Evolutionary conservation across 805 yeast genomes (phyloP).

Genomic region (Kodamaea jinghongensis): DNA sequence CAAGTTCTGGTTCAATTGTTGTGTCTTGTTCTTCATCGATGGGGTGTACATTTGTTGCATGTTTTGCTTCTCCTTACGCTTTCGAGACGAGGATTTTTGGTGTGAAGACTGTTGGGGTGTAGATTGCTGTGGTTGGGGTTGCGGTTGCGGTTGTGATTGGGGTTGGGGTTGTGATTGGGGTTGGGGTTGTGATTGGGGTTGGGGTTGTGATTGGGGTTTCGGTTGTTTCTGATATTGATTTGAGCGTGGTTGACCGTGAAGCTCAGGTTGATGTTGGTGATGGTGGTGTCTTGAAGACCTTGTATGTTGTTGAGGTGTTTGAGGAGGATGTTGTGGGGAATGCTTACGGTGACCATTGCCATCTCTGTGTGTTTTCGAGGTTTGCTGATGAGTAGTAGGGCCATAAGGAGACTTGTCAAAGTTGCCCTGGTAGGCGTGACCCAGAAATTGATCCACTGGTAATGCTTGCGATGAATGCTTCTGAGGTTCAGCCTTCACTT

Average conservation of each 20-base stretch:
- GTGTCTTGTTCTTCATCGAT: slow-evolving; percentile 23
- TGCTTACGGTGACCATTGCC: neutral
- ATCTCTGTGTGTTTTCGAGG: neutral
- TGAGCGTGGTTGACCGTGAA: too few relatives aligned
- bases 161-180: neutral
- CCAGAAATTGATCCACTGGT: neutral
- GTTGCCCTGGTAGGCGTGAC: too few relatives aligned
- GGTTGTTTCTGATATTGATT: too few relatives aligned
- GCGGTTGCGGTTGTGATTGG: neutral
- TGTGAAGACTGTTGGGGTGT: slow-evolving; percentile 1
- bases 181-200: neutral
- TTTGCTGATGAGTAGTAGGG: too few relatives aligned
- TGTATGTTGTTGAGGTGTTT: neutral
- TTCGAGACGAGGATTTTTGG: neutral
- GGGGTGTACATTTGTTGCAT: slow-evolving; percentile 10
- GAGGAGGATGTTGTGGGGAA: neutral
- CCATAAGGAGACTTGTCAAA: too few relatives aligned
- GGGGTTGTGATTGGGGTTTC: too few relatives aligned
- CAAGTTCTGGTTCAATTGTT: slow-evolving; percentile 39
- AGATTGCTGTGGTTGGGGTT: slow-evolving; percentile 1
- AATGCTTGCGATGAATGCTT: neutral
- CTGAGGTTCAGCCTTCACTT: neutral
- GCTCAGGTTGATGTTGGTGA: too few relatives aligned
- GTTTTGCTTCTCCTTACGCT: slow-evolving; percentile 5
- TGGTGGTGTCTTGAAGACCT: neutral